phyloP scores from a whole-genome alignment of 768 basidiomycete genomes.

The Asterophora parasitica region DNA sequence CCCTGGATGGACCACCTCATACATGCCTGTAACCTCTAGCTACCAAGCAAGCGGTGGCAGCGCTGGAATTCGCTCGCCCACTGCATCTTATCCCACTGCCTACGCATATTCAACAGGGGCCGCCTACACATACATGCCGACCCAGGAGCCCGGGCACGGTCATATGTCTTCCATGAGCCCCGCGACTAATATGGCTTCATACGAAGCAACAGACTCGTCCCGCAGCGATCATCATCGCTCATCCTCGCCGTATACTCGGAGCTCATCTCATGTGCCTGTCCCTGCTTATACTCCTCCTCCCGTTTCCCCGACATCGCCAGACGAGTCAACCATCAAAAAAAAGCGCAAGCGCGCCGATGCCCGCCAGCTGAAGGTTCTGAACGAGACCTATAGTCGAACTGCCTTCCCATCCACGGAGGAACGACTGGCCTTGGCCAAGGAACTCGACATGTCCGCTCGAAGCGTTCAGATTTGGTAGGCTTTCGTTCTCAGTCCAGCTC shows the following conservation, averaged over 20 bases:
- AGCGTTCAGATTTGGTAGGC: constrained; percentile 83
- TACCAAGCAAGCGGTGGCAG: constrained; percentile 21
- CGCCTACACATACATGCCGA: constrained; percentile 37
- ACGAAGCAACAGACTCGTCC: constrained; percentile 25
- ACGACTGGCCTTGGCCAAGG: constrained; percentile 68
- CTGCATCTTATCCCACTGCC: constrained; percentile 53
- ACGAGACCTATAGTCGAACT: constrained; percentile 74
- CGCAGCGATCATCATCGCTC: constrained; percentile 37
- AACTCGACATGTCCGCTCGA: constrained; percentile 77
- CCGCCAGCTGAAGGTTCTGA: constrained; percentile 73
- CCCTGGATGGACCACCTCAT: constrained; percentile 47
- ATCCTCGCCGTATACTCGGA: constrained; percentile 40
- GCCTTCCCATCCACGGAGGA: constrained; percentile 89
- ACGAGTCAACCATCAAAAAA: constrained; percentile 78
- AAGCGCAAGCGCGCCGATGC: constrained; percentile 85
- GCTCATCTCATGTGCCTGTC: constrained; percentile 34
- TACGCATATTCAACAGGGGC: constrained; percentile 43
- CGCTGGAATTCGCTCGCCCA: constrained; percentile 55
- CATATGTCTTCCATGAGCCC: constrained; percentile 26
- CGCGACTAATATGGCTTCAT: constrained; percentile 24
- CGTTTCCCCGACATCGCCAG: constrained; percentile 41
- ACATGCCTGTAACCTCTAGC: constrained; percentile 20
- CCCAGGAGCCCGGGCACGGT: constrained; percentile 26
- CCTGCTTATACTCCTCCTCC: constrained; percentile 54
- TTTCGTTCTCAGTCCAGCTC: constrained; percentile 16